A percentile compares a stretch with the other conserved stretches of the same genome.
Evolutionary conservation across 208 protist species (phyloP).

Genomic region (Acanthamoeba divionensis): DNA sequence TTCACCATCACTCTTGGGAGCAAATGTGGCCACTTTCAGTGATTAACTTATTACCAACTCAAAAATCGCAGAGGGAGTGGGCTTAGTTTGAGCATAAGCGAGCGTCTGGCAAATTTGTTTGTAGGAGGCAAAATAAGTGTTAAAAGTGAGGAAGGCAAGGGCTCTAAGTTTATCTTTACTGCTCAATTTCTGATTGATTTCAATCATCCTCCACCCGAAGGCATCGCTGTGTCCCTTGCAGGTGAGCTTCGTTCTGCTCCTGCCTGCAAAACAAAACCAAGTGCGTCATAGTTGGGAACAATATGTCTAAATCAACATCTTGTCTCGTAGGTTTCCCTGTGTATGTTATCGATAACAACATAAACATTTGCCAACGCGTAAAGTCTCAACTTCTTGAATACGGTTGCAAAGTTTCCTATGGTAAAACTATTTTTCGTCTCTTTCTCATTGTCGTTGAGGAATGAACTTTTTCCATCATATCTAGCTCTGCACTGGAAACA

Average conservation of each 20-base stretch:
- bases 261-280: no score
- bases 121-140: not conserved
- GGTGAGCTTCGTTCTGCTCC: no score
- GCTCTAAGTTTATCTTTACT: not conserved
- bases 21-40: not conserved
- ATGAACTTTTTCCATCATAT: not conserved
- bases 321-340: constrained; percentile 20
- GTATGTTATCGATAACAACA: constrained; percentile 43
- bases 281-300: no score
- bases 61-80: constrained; percentile 4
- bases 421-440: not conserved
- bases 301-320: no score
- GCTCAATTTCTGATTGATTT: not conserved
- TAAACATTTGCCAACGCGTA: not conserved
- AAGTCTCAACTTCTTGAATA: not conserved
- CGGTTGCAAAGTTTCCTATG: not conserved
- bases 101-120: not conserved
- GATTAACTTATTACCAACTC: not conserved
- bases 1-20: not conserved
- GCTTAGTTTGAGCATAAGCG: not conserved
- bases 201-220: not conserved
- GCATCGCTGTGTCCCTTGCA: not conserved
- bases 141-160: not conserved
- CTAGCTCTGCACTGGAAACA: constrained; percentile 1
- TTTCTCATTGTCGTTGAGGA: not conserved